These are phyloP conservation scores for Guyanaporus albipodus DNA, from an alignment of 768 basidiomycete genomes.

Conservation along the genomic window DNA sequence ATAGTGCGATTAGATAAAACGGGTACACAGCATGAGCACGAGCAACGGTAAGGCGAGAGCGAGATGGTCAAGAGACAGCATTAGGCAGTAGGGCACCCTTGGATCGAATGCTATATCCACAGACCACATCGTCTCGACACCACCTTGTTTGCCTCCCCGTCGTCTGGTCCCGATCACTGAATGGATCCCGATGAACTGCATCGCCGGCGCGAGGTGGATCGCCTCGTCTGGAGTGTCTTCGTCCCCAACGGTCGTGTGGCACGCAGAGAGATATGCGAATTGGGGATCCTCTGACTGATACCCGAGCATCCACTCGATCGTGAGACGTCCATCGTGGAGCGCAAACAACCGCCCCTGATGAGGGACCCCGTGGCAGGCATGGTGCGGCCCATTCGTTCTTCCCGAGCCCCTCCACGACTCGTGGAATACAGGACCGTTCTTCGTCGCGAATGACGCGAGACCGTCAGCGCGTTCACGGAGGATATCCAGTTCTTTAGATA, in stretches of 20 bases:
- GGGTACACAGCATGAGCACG: too few relatives aligned
- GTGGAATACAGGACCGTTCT: not conserved
- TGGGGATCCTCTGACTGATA: constrained; percentile 3
- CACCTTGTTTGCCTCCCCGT: not conserved
- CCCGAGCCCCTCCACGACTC: not conserved
- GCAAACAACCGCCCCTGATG: constrained; percentile 11
- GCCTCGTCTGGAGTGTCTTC: constrained; percentile 9
- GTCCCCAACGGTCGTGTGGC: constrained; percentile 4
- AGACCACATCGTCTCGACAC: not conserved
- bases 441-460: not conserved
- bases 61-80: too few relatives aligned
- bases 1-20: too few relatives aligned
- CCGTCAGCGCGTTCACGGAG: not conserved
- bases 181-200: not conserved
- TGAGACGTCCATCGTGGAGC: constrained; percentile 6
- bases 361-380: constrained; percentile 24
- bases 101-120: not conserved
- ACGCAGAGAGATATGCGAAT: constrained; percentile 26
- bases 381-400: constrained; percentile 20
- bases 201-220: constrained; percentile 1
- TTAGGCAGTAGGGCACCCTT: not conserved
- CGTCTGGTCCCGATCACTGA: constrained; percentile 1
- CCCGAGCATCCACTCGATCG: constrained; percentile 6
- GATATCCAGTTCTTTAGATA: not conserved
- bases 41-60: too few relatives aligned